Base-by-base conservation (phyloP, 2,329 filamentous ascomycete species). In the Drechslera avenae region DNA sequence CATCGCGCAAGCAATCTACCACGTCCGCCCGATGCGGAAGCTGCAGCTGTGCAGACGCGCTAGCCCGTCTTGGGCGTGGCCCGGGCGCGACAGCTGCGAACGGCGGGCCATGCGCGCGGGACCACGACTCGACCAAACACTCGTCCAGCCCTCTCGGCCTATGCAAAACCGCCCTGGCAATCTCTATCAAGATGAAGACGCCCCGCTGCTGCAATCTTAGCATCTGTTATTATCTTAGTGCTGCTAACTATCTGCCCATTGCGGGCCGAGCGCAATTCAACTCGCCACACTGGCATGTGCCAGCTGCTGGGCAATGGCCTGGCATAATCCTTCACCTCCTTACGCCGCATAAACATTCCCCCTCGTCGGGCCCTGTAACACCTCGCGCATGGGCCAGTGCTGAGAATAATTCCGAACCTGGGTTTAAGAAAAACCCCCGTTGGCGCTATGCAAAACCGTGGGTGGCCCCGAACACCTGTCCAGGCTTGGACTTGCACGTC, bases 1-100 rank as follows among this genome's bases (percentile, higher is more conserved):
- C 30, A 49, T 55, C 36, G 57, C 51, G 52, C 54, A 44, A 43
- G 21, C 26, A 36, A 33, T 50, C 19, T 46, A 49, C 35, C 19
- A 34, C 35, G 30, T 18, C 10, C 30, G 18, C 39, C 30, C 31
- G 26, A 52, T 17, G 28, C 9, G 49, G 13, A 34, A 39, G 26
- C n/a, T 45, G 39, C 26, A 37, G 43, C 19, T 21, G 19, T 4
- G 19, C 32, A 46, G 19, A 31, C 12, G 40, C 19, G 40, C 19
- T n/a, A 19, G 5, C 26, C 47, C 9, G 16, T 35, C 23, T 39
- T 16, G 35, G 35, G 33, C 14, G 18, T 39, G 47, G 34, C 47
- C 39, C 21, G 34, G 32, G 33, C 21, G 31, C 46, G 32, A 32
- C 31, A 46, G 28, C 49, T 14, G 49, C 32, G 49, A 52, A 48